Percentiles rank a stretch among this genome's conserved stretches.
These are phyloP conservation scores for Colletotrichum sp. DNA, from an alignment of 2,329 filamentous ascomycete species.

Conservation along the genomic window DNA sequence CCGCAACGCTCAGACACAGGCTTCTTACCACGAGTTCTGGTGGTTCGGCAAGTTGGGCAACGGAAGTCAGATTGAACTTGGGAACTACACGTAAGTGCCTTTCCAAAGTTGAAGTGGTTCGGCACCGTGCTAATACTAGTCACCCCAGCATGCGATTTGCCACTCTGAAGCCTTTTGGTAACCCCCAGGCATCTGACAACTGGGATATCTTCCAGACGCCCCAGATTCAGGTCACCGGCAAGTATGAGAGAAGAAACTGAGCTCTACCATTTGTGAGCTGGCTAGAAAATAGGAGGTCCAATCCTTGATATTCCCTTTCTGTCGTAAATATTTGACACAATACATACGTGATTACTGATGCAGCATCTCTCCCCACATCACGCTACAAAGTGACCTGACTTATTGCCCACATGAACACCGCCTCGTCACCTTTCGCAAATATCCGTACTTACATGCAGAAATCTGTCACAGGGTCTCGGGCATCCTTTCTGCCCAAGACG, in stretches of 20 bases:
- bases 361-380: neutral
- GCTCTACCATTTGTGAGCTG: neutral
- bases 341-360: neutral
- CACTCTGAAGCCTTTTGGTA: constrained; percentile 45
- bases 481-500: neutral
- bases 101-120: accelerated
- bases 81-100: constrained; percentile 12
- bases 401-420: neutral
- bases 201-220: constrained; percentile 45
- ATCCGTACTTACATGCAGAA: neutral
- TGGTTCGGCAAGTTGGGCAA: constrained; percentile 22
- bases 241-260: constrained; percentile 1
- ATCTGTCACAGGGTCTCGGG: neutral
- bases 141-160: constrained; percentile 39
- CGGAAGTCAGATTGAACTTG: constrained; percentile 11
- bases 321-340: neutral
- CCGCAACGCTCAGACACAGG: constrained; percentile 22
- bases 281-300: neutral
- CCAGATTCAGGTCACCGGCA: constrained; percentile 34
- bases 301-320: neutral
- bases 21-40: constrained; percentile 4
- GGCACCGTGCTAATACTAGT: neutral
- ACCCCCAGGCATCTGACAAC: constrained; percentile 42
- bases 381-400: neutral
- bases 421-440: neutral